Evolutionary conservation across 176 grass and related monocot species (phyloP), one percentile per base, ranked within the genome.

Genomic region (Elaeis guineensis): DNA sequence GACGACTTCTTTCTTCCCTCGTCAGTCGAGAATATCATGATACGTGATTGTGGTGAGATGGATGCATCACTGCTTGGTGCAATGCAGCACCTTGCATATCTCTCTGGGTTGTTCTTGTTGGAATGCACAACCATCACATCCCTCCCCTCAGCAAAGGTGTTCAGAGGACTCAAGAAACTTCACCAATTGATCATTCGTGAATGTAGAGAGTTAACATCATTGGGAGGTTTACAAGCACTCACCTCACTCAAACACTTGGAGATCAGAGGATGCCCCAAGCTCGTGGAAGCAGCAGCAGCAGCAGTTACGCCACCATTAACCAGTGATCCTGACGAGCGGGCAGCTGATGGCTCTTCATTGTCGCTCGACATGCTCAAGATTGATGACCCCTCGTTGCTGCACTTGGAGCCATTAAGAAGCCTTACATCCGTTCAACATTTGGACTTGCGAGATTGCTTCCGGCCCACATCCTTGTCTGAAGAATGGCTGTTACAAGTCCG

Each of bases 401-500:
- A 69, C 6, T 57, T 50, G 26, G 71, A 69, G 25, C 71, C 78
- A 64, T 64, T 80, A 44, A 15, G 48, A 58, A 75, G 71, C 71
- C 56, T 80, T 26, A 67, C 11, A 16, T 58, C 26, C 51, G 54
- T 48, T 9, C 21, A 23, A 59, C 3, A 1, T 28, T 23, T 25
- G 16, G 3, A 25, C 8, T 12, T 35, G 0, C 0, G 0, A 5
- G 30, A 35, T 35, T 9, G 30, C 30, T 9, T 6, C 1, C 6
- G 6, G 0, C 30, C 9, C 6, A 7, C 6, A 9, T 35, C 63
- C 30, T 35, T 35, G n/a, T 14, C 70, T 48, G 60, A 64, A n/a
- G 50, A 54, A 8, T 73, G 70, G 59, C 62, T 64, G 26, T 44
- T 64, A 58, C 51, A 73, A 64, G 54, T 54, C 16, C 3, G 50